Base-by-base conservation (phyloP, 2,329 filamentous ascomycete genomes). In the Cylindrodendrum hubeiense region DNA sequence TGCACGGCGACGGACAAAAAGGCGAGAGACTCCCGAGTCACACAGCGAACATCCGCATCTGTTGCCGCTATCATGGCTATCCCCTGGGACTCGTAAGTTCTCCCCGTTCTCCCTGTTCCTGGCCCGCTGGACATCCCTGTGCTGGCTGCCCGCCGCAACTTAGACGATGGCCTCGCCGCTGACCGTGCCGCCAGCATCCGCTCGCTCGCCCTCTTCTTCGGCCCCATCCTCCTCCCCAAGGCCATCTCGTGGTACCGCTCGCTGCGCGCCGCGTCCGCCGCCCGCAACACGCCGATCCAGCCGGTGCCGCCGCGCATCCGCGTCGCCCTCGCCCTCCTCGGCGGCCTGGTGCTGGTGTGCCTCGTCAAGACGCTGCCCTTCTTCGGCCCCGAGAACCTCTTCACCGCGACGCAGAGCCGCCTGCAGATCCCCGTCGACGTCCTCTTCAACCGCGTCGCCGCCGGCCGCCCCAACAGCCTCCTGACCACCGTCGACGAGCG, bases 401-500 rank as follows among this genome's bases (percentile, higher is more conserved):
- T 98, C 84, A 76, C 79, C 30, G 79, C 84, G 19, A 98, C 95
- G 1, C 85, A 90, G 61, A 96, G 93, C 54, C 93, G 95, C 34
- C 89, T 98, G 19, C 92, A 94, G 74, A 95, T 93, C 44, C 90
- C 94, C n/a, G 91, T 89, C 44, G 93, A 95, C 75, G 90, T 97
- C 34, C 86, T 98, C 66, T 96, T 97, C 79, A 89, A 87, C 64
- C 92, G 95, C 17, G 86, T 98, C 10, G 80, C 85, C 4, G 78
- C 85, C 2, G 75, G 91, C 2, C 87, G 91, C 0, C 82, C 86
- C 0, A 71, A 70, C 37, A 71, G 72, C 43, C 69, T 71, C 10
- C 83, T 93, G 3, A 90, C 88, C 0, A 67, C 80, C 0, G 65
- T 78, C 13, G 95, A 98, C 80, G 83, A 88, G 54, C 80, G 85